phyloP scores from a whole-genome alignment of 805 yeast species.

The Cyberlindnera xishuangbannaensis region DNA sequence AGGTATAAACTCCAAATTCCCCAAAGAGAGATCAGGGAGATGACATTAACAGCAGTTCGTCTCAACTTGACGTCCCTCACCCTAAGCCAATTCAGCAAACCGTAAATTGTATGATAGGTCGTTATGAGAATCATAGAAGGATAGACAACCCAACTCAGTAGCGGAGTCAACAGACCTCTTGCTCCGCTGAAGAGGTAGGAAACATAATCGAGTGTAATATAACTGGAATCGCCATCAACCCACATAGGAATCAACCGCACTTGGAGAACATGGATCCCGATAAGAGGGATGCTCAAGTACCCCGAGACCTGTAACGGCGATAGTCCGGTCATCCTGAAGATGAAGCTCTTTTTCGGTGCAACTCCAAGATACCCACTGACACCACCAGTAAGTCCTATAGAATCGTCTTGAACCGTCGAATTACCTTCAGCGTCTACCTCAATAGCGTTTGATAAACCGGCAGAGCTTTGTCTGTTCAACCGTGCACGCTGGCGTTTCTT shows the following conservation, averaged over 20 bases:
- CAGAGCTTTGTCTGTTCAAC: conserved; percentile 11
- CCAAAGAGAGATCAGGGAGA: conserved; percentile 31
- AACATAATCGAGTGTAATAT: conserved; percentile 47
- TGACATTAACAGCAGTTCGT: conserved; percentile 37
- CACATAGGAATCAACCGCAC: conserved; percentile 45
- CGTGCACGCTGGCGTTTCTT: conserved; percentile 21
- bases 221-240: conserved; percentile 61
- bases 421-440: too few species aligned
- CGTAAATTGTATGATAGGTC: conserved; percentile 51
- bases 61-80: conserved; percentile 35
- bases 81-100: conserved; percentile 42
- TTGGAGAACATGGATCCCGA: conserved; percentile 41
- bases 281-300: conserved; percentile 40
- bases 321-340: conserved; percentile 39
- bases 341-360: conserved; percentile 44
- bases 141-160: conserved; percentile 28
- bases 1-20: conserved; percentile 33
- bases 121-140: conserved; percentile 32
- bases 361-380: too few species aligned
- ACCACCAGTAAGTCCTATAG: too few species aligned
- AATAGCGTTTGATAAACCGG: too few species aligned
- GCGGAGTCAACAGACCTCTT: conserved; percentile 22
- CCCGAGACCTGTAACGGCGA: conserved; percentile 61
- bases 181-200: conserved; percentile 32
- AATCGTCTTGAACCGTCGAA: too few species aligned